These are phyloP conservation scores for Hypholoma fasciculare DNA, from an alignment of 768 basidiomycete species.

Conservation along the genomic window DNA sequence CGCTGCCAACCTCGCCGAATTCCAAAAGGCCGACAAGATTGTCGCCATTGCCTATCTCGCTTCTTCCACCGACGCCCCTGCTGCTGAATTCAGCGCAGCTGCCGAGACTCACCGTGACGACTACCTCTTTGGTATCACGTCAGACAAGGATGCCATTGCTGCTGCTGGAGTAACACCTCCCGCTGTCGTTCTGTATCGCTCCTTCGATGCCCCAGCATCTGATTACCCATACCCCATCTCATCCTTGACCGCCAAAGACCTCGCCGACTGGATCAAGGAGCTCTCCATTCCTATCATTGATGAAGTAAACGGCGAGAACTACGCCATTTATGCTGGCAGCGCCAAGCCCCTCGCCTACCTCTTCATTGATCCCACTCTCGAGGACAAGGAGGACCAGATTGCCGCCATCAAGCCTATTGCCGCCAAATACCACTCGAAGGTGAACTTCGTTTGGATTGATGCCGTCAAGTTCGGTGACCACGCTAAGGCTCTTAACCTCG, in stretches of 20 bases:
- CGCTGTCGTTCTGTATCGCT: constrained; percentile 88
- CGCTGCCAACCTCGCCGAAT: constrained; percentile 73
- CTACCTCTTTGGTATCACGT: constrained; percentile 87
- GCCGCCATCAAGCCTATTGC: constrained; percentile 76
- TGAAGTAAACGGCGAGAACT: constrained; percentile 95
- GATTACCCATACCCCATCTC: constrained; percentile 66
- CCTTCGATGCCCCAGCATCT: constrained; percentile 81
- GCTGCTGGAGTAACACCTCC: constrained; percentile 79
- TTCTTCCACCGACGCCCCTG: constrained; percentile 69
- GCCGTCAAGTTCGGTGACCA: constrained; percentile 94
- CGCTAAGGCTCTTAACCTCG: constrained; percentile 90
- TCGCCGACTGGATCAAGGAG: constrained; percentile 78
- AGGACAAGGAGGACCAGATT: constrained; percentile 63
- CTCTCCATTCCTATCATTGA: constrained; percentile 88
- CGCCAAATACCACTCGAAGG: constrained; percentile 73
- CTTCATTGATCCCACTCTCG: constrained; percentile 82
- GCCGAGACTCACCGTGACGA: constrained; percentile 91
- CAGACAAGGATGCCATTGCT: constrained; percentile 67
- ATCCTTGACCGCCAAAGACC: constrained; percentile 55
- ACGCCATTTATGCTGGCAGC: constrained; percentile 78
- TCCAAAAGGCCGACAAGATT: constrained; percentile 86
- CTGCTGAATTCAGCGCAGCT: constrained; percentile 70
- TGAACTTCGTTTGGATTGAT: constrained; percentile 99
- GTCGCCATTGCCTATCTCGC: constrained; percentile 86
- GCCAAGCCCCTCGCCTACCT: constrained; percentile 91